These are phyloP conservation scores for Xylaria sp. DNA, from an alignment of 2,329 filamentous ascomycete species.

Conservation along the genomic window DNA sequence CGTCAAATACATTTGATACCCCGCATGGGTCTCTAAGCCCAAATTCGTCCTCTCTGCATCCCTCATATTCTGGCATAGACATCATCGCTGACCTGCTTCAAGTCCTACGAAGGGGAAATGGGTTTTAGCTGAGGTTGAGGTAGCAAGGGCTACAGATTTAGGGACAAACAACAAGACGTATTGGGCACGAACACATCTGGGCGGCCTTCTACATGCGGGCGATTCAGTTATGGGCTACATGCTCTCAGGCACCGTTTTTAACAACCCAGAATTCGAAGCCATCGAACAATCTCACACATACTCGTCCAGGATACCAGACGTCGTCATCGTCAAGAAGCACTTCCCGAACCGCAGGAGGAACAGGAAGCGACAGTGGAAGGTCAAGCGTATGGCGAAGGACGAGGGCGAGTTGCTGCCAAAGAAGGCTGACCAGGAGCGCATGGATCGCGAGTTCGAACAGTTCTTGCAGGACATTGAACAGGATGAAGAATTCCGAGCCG, in stretches of 20 bases:
- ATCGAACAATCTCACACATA: constrained; percentile 83
- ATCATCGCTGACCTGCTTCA: constrained; percentile 10
- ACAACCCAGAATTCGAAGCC: constrained; percentile 55
- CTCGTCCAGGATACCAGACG: constrained; percentile 84
- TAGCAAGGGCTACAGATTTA: constrained; percentile 87
- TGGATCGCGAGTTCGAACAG: constrained; percentile 96
- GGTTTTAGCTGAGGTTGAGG: constrained; percentile 85
- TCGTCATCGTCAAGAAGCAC: constrained; percentile 96
- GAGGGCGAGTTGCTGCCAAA: constrained; percentile 87
- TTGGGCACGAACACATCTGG: constrained; percentile 90
- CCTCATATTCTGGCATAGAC: neutral
- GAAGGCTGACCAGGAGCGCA: constrained; percentile 86
- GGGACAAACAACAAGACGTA: constrained; percentile 88
- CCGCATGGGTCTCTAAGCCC: neutral
- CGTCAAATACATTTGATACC: neutral
- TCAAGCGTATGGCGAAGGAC: constrained; percentile 92
- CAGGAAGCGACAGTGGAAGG: constrained; percentile 87
- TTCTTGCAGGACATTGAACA: constrained; percentile 98
- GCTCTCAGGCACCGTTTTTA: constrained; percentile 71
- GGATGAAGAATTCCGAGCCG: constrained; percentile 86
- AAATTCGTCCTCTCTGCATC: neutral
- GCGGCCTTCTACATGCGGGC: constrained; percentile 83
- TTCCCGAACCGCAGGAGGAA: constrained; percentile 85
- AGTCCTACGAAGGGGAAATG: constrained; percentile 80
- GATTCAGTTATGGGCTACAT: constrained; percentile 97